Evolutionary conservation across 805 yeast genomes (phyloP), one percentile per base, ranked within the genome.

Genomic region (Candida wancherniae): DNA sequence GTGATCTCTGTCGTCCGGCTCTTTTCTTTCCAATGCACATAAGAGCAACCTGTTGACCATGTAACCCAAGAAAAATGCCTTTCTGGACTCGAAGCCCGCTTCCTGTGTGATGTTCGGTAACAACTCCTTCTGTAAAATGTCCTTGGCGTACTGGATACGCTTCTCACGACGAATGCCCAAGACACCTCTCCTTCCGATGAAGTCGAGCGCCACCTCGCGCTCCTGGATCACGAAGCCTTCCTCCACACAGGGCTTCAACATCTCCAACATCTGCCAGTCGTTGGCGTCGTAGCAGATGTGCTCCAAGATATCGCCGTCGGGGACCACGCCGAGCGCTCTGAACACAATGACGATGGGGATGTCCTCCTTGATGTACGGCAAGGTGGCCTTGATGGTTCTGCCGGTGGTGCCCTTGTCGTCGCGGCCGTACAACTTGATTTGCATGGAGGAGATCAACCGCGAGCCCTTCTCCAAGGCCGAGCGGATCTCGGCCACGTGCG

Each of bases 251-350:
- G 99, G 98, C 60, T 92, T 94, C 53, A 92, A 72, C 92, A 92
- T 86, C 64, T 92, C 99, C 60, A 92, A 74, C 98, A 92, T 92
- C 64, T 92, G 98, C 97, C 97, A 90, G 67, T 92, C 99, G 46
- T 81, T 84, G 39, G 86, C 87, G 61, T 92, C 99, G 61, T 90
- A 92, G 67, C 98, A 92, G 37, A 92, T 92, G 61, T 92, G 98
- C 62, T 92, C 97, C 53, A 92, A 69, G 52, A 92, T 92, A 65
- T 92, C 99, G 58, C 99, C 98, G 67, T 92, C 99, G 23, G 97
- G 97, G 14, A 92, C 96, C 28, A 92, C 92, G 47, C 99, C 99
- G 38, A 92, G 71, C 8, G 99, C 99, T 69, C 99, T 76, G 63
- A 92, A 92, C 14, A 92, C 96, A 56, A 92, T 82, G 16, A 92